phyloP scores from a whole-genome alignment of 768 basidiomycete species.

The Rhizopogon vesiculosus region DNA sequence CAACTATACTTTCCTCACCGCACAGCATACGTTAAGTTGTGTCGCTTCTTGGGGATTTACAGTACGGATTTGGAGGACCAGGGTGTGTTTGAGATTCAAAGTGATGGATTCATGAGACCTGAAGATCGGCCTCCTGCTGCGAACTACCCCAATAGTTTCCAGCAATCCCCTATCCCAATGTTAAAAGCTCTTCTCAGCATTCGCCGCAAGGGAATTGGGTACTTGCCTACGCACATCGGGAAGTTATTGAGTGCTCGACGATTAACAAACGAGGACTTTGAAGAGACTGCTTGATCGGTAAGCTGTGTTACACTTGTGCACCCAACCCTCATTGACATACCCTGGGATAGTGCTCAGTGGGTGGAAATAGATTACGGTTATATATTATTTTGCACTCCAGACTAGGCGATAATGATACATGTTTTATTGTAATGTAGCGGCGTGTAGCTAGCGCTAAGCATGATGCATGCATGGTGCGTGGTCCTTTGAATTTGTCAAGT shows the following conservation, averaged over 20 bases:
- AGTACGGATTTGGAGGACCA: conserved; percentile 41
- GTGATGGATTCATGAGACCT: conserved; percentile 17
- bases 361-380: too few species aligned
- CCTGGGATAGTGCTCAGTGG: neutral
- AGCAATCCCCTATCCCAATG: conserved; percentile 29
- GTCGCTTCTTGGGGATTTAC: conserved; percentile 32
- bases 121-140: conserved; percentile 2
- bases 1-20: conserved; percentile 36
- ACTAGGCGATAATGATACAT: too few species aligned
- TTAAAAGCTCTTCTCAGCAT: conserved; percentile 15
- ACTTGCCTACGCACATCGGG: conserved; percentile 36
- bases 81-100: conserved; percentile 31
- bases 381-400: too few species aligned
- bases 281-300: neutral
- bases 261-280: conserved; percentile 23
- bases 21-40: conserved; percentile 28
- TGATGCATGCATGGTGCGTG: too few species aligned
- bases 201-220: conserved; percentile 37
- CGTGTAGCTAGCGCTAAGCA: too few species aligned
- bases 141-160: conserved; percentile 22
- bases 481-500: too few species aligned
- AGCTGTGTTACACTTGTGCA: too few species aligned
- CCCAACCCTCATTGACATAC: too few species aligned
- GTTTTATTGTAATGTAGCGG: too few species aligned
- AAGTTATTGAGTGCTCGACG: conserved; percentile 28